Percentiles rank a stretch among this genome's conserved stretches.
These are phyloP conservation scores for Neoscytalidium dimidiatum DNA, from an alignment of 2,329 filamentous ascomycete species.

Conservation along the genomic window DNA sequence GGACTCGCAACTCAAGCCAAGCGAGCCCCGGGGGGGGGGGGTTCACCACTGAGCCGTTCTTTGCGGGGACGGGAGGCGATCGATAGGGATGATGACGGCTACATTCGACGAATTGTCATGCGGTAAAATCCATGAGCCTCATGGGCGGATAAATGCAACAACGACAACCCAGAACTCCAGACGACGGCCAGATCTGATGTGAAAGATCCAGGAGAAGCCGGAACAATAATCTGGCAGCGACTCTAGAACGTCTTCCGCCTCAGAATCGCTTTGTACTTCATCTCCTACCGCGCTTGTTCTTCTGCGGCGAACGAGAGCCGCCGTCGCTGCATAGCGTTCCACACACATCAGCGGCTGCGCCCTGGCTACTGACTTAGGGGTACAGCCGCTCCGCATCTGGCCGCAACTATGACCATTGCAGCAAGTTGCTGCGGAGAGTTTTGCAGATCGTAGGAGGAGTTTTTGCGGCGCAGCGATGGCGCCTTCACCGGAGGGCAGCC, in stretches of 20 bases:
- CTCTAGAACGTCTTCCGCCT: not conserved
- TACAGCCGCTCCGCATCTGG: not conserved
- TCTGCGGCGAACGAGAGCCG: not conserved
- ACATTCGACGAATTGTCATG: not conserved
- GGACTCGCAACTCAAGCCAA: not conserved
- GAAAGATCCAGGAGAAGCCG: not conserved
- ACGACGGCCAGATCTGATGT: not conserved
- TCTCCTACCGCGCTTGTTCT: not conserved
- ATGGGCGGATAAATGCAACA: not conserved
- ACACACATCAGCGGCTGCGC: not conserved
- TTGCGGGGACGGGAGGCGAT: not conserved
- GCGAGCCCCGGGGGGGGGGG: too few relatives aligned
- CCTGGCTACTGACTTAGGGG: too few relatives aligned
- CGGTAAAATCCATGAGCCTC: not conserved
- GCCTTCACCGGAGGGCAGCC: not conserved
- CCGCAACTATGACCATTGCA: not conserved
- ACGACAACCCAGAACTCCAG: not conserved
- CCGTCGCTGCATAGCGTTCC: not conserved
- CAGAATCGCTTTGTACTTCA: not conserved
- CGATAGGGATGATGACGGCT: not conserved
- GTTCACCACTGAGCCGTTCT: not conserved
- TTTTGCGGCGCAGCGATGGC: not conserved
- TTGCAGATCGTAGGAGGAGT: not conserved
- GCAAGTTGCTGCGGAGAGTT: not conserved
- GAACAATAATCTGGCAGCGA: not conserved